Conservation (phyloP, 2,329 filamentous ascomycete genomes). For the Neopestalotiopsis clavispora region DNA sequence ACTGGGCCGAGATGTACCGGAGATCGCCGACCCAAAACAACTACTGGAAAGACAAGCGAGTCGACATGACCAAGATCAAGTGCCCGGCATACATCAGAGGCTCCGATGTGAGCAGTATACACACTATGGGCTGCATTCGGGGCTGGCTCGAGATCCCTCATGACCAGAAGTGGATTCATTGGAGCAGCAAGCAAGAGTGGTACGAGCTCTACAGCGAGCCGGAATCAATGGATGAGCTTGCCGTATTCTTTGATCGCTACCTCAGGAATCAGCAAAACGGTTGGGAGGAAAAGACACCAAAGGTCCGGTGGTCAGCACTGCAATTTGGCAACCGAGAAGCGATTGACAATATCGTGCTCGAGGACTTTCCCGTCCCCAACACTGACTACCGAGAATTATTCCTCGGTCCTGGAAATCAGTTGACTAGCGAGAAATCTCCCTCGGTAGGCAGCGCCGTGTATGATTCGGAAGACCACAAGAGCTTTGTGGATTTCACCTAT, state of each 20-base stretch:
- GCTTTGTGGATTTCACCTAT: constrained; percentile 39
- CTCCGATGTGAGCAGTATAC: constrained; percentile 37
- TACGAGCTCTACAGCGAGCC: constrained; percentile 44
- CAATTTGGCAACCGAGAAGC: constrained; percentile 39
- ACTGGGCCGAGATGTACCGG: constrained; percentile 46
- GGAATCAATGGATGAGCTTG: constrained; percentile 41
- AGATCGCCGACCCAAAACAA: constrained; percentile 37
- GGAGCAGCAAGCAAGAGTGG: constrained; percentile 48
- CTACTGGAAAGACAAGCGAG: constrained; percentile 44
- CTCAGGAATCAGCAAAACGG: constrained; percentile 47
- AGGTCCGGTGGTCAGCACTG: constrained; percentile 46
- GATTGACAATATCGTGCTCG: constrained; percentile 37
- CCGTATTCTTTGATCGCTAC: constrained; percentile 50
- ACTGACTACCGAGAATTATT: constrained; percentile 40
- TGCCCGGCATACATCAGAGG: constrained; percentile 40
- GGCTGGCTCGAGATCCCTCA: constrained; percentile 42
- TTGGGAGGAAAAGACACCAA: constrained; percentile 50
- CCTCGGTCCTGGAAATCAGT: constrained; percentile 23
- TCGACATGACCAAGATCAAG: constrained; percentile 40
- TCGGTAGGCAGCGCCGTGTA: constrained; percentile 31
- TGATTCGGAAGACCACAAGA: constrained; percentile 35
- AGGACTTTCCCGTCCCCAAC: constrained; percentile 39
- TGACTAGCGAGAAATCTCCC: constrained; percentile 15
- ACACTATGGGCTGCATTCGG: constrained; percentile 41
- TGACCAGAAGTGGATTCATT: constrained; percentile 49